Percentiles rank a stretch among this genome's conserved stretches.
Conservation (phyloP, 2,329 filamentous ascomycete genomes). For the Colletotrichum falcatum region DNA sequence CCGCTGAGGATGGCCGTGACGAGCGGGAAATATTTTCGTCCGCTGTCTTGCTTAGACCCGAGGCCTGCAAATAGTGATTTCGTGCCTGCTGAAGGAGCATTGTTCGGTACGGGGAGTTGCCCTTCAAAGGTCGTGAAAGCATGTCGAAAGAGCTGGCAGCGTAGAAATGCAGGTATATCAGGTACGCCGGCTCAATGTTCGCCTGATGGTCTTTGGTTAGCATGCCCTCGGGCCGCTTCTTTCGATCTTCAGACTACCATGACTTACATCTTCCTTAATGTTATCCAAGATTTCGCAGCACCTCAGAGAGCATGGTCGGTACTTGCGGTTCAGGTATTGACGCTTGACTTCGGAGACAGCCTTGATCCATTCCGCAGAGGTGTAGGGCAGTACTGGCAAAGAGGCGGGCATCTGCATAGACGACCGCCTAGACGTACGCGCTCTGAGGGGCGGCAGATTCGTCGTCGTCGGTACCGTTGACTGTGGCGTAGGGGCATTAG, state of each 20-base stretch:
- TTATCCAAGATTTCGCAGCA: slow-evolving; percentile 66
- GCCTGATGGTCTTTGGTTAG: slow-evolving; percentile 45
- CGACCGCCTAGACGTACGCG: slow-evolving; percentile 43
- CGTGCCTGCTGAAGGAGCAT: slow-evolving; percentile 64
- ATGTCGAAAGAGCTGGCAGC: slow-evolving; percentile 71
- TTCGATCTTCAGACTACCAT: not conserved
- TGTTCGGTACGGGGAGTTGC: slow-evolving; percentile 59
- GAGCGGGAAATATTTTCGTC: slow-evolving; percentile 57
- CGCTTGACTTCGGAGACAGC: slow-evolving; percentile 65
- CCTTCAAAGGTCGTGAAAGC: slow-evolving; percentile 62
- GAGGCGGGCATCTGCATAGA: slow-evolving; percentile 43
- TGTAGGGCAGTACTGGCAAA: slow-evolving; percentile 55
- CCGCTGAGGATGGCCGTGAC: slow-evolving; percentile 53
- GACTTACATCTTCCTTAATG: slow-evolving; percentile 58
- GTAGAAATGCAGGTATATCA: slow-evolving; percentile 72
- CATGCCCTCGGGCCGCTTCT: not conserved
- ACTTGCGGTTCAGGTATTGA: slow-evolving; percentile 63
- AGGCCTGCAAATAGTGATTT: slow-evolving; percentile 63
- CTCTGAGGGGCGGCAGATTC: slow-evolving; percentile 39
- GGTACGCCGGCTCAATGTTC: slow-evolving; percentile 63
- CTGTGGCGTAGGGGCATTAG: slow-evolving; percentile 22
- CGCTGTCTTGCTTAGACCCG: slow-evolving; percentile 59
- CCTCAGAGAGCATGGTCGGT: slow-evolving; percentile 64
- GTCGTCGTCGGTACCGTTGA: slow-evolving; percentile 45
- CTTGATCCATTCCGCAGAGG: slow-evolving; percentile 62